Evolutionary conservation across 2,329 filamentous ascomycete species (phyloP).

Genomic region (Ophiocordyceps camponoti-rufipedis): DNA sequence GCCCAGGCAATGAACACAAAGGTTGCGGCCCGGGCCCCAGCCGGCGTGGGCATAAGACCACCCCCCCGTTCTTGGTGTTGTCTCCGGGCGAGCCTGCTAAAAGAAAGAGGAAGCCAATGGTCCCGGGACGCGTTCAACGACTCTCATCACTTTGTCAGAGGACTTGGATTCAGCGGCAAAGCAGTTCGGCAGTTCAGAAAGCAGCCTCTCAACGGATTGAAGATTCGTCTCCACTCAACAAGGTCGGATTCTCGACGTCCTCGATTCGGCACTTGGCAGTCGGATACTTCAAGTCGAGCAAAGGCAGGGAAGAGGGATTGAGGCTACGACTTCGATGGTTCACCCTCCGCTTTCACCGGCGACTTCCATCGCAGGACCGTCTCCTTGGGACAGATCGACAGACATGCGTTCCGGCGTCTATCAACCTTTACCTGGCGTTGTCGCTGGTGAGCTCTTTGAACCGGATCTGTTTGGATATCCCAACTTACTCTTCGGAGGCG

Average conservation of each 20-base stretch:
- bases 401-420: background rate
- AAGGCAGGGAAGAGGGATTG: background rate
- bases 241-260: background rate
- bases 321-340: slow-evolving; percentile 13
- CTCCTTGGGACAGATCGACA: slow-evolving; percentile 1
- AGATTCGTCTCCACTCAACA: background rate
- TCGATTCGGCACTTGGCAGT: background rate
- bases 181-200: background rate
- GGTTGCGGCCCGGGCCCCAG: background rate
- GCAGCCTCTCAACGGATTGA: slow-evolving; percentile 2
- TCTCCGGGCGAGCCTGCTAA: background rate
- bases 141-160: background rate
- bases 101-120: background rate
- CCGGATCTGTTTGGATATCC: background rate
- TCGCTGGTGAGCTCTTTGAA: background rate
- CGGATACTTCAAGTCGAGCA: background rate
- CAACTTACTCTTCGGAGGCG: background rate
- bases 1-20: slow-evolving; percentile 1
- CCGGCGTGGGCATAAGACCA: slow-evolving; percentile 2
- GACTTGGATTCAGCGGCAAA: background rate
- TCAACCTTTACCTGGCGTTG: background rate
- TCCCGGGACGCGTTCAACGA: background rate
- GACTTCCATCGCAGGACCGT: slow-evolving; percentile 13
- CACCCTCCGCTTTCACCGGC: slow-evolving; percentile 26
- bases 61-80: background rate